A percentile compares a stretch with the other conserved stretches of the same genome.
These are phyloP conservation scores for Hanseniaspora lindneri DNA, from an alignment of 805 yeast species.

Conservation along the genomic window DNA sequence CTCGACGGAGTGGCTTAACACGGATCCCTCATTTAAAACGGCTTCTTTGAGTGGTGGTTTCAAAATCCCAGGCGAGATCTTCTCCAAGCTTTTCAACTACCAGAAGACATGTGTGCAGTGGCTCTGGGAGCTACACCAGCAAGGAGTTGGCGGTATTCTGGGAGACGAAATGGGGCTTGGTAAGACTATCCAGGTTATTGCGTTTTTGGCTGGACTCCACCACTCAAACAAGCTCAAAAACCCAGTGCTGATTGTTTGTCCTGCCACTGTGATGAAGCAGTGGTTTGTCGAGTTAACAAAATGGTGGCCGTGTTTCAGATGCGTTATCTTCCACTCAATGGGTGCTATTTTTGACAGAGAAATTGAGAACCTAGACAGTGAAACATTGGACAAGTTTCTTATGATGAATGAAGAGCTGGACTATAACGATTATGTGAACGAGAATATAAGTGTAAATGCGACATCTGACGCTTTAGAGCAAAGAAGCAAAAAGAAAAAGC, in stretches of 20 bases:
- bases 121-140: constrained; percentile 88
- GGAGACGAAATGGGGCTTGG: constrained; percentile 99
- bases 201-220: constrained; percentile 83
- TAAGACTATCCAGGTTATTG: constrained; percentile 82
- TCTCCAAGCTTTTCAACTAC: constrained; percentile 75
- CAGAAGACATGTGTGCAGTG: constrained; percentile 96
- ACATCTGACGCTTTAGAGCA: constrained; percentile 20
- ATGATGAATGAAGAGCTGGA: constrained; percentile 33
- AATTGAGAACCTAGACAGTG: constrained; percentile 31
- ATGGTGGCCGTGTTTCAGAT: constrained; percentile 96
- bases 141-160: constrained; percentile 84
- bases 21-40: constrained; percentile 69
- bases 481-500: constrained; percentile 19
- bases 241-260: constrained; percentile 83
- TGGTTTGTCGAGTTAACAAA: constrained; percentile 95
- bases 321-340: constrained; percentile 78
- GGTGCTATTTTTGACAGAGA: constrained; percentile 66
- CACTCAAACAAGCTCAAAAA: constrained; percentile 61
- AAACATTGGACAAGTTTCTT: constrained; percentile 41
- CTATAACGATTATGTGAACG: constrained; percentile 31
- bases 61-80: constrained; percentile 80
- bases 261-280: constrained; percentile 90
- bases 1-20: constrained; percentile 52
- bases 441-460: constrained; percentile 24
- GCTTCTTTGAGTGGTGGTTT: constrained; percentile 60